Percentiles rank a stretch among this genome's conserved stretches.
phyloP scores from a whole-genome alignment of 805 yeast species.

The Sugiyamaella marilandica region DNA sequence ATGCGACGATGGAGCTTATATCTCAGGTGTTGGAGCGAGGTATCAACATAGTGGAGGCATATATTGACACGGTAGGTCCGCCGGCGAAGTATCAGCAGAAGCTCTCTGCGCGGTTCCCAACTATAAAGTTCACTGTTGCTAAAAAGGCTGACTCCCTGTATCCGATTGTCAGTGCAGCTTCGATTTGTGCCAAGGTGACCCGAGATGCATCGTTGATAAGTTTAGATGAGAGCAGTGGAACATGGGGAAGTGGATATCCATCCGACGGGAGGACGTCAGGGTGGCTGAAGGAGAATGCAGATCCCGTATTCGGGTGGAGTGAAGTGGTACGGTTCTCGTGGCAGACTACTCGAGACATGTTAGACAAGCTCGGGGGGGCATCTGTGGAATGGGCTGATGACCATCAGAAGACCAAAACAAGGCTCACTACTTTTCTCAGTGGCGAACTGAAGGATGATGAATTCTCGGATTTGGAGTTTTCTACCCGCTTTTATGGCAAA shows the following conservation, averaged over 20 bases:
- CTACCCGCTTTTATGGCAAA: not conserved
- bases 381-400: conserved; percentile 18
- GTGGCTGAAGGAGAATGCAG: conserved; percentile 65
- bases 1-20: conserved; percentile 79
- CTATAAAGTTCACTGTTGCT: conserved; percentile 68
- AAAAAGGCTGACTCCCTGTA: conserved; percentile 92
- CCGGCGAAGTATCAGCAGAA: conserved; percentile 80
- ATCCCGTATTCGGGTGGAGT: conserved; percentile 83
- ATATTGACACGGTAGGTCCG: conserved; percentile 96
- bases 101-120: conserved; percentile 64
- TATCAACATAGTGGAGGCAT: conserved; percentile 64
- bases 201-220: conserved; percentile 60
- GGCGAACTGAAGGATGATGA: not conserved
- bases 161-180: conserved; percentile 92
- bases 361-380: conserved; percentile 37
- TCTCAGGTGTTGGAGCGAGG: conserved; percentile 57
- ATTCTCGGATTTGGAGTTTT: not conserved
- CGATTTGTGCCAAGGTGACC: conserved; percentile 94
- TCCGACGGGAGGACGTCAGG: conserved; percentile 80
- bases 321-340: conserved; percentile 77
- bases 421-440: not conserved
- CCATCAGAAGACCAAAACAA: not conserved
- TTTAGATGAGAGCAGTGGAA: conserved; percentile 24
- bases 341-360: conserved; percentile 82
- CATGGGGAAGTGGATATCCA: conserved; percentile 91